Conservation (phyloP, 2,329 filamentous ascomycete species). For the Phialemoniopsis sp. region DNA sequence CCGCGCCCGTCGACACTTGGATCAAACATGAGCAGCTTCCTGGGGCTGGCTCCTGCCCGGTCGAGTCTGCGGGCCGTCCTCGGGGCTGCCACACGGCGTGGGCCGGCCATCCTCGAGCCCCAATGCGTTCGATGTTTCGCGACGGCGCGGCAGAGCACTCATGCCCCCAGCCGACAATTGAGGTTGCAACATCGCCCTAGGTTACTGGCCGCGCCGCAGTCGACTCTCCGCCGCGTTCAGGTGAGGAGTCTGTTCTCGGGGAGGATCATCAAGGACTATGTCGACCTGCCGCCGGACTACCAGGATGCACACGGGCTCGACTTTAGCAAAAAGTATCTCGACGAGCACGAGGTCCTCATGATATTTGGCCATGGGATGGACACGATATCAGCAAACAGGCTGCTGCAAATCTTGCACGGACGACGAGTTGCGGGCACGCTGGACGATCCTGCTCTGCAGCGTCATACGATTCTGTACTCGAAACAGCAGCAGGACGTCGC, state of each 20-base stretch:
- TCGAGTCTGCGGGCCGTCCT: not conserved
- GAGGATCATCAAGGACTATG: constrained; percentile 45
- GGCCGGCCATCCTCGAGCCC: not conserved
- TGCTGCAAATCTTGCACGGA: constrained; percentile 58
- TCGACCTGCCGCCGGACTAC: constrained; percentile 54
- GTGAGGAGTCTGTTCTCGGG: constrained; percentile 17
- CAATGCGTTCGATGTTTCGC: constrained; percentile 27
- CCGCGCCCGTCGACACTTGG: not conserved
- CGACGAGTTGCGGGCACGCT: constrained; percentile 61
- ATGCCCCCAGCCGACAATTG: constrained; percentile 1
- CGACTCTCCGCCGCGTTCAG: constrained; percentile 1
- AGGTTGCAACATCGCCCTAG: no score
- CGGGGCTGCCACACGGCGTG: not conserved
- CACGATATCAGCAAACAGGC: constrained; percentile 40
- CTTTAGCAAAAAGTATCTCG: constrained; percentile 41
- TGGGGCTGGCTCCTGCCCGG: not conserved
- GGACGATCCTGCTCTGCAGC: constrained; percentile 48
- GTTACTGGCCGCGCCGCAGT: constrained; percentile 1
- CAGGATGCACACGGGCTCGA: constrained; percentile 49
- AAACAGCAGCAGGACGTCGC: constrained; percentile 37
- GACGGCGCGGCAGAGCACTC: constrained; percentile 6
- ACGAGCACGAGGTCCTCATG: constrained; percentile 35
- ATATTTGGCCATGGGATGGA: constrained; percentile 48
- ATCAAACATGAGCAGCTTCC: not conserved
- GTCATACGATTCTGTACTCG: constrained; percentile 41